Conservation (phyloP, 208 protist species). For the Naegleria fowleri region DNA sequence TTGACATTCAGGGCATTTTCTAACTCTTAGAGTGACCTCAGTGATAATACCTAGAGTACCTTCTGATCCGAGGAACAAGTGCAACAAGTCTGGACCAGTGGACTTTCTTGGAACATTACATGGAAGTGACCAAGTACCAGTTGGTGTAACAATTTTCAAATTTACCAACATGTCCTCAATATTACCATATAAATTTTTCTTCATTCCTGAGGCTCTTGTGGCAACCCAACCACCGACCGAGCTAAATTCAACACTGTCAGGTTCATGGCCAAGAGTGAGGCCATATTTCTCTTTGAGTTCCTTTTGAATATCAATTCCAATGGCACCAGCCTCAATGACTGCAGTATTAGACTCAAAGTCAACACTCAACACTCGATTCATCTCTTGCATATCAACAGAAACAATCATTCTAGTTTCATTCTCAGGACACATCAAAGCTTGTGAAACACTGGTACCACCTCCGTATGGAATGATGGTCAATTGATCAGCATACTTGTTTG, state of each 20-base stretch:
- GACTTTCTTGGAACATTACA: slow-evolving; percentile 64
- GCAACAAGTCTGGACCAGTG: slow-evolving; percentile 77
- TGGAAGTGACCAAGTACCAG: slow-evolving; percentile 64
- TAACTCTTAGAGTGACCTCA: slow-evolving; percentile 75
- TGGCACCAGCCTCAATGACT: slow-evolving; percentile 75
- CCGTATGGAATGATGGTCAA: slow-evolving; percentile 26
- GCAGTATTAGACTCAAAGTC: slow-evolving; percentile 72
- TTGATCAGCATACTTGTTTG: slow-evolving; percentile 1
- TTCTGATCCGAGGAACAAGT: slow-evolving; percentile 79
- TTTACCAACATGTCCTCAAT: slow-evolving; percentile 83
- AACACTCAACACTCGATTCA: slow-evolving; percentile 33
- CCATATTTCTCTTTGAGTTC: slow-evolving; percentile 69
- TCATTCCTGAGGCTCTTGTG: slow-evolving; percentile 82
- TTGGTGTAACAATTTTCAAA: slow-evolving; percentile 79
- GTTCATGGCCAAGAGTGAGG: slow-evolving; percentile 82
- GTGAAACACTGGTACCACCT: slow-evolving; percentile 7
- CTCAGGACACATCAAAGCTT: background rate
- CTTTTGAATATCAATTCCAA: slow-evolving; percentile 73
- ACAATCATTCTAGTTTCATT: slow-evolving; percentile 29
- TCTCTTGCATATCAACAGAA: slow-evolving; percentile 25
- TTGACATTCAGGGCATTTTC: slow-evolving; percentile 68
- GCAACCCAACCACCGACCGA: slow-evolving; percentile 87
- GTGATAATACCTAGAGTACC: slow-evolving; percentile 86
- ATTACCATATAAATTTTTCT: slow-evolving; percentile 89
- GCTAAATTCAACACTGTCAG: slow-evolving; percentile 82